Conservation (phyloP, 78 protist species). For the Fonticula alba region DNA sequence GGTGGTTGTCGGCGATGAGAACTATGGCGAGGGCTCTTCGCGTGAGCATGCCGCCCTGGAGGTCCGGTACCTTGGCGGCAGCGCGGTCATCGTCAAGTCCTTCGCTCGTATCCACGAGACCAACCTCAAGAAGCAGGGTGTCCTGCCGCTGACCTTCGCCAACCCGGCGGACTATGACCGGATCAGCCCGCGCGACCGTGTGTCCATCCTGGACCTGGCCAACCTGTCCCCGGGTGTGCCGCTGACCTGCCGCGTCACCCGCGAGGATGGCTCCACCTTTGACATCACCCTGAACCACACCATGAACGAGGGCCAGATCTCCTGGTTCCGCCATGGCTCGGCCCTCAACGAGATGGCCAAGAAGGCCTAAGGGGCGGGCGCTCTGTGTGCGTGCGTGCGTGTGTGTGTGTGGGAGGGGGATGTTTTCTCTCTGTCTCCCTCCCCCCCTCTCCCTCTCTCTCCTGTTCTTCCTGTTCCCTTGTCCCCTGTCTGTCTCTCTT, state of each 20-base stretch:
- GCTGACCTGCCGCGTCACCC: not conserved
- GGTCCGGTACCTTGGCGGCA: constrained; percentile 80
- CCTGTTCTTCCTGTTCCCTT: no score
- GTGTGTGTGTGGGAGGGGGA: no score
- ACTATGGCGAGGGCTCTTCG: constrained; percentile 82
- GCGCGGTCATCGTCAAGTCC: constrained; percentile 68
- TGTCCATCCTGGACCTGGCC: constrained; percentile 37
- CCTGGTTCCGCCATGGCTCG: constrained; percentile 81
- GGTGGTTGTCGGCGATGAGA: constrained; percentile 83
- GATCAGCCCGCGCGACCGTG: constrained; percentile 32
- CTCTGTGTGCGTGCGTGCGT: no score
- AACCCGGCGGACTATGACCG: constrained; percentile 69
- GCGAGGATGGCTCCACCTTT: constrained; percentile 5
- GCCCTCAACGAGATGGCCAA: constrained; percentile 65
- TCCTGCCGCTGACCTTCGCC: constrained; percentile 78
- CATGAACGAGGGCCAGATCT: constrained; percentile 71
- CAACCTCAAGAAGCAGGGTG: constrained; percentile 79
- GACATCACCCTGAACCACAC: constrained; percentile 61
- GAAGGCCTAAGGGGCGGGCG: no score
- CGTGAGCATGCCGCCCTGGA: constrained; percentile 92
- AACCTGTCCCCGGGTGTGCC: constrained; percentile 36
- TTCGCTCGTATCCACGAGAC: constrained; percentile 91
- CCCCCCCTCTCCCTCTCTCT: no score
- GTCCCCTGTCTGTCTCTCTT: no score
- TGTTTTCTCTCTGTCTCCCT: no score